Base-by-base conservation (phyloP, 176 grass and related monocot genomes). In the Phoenix dactylifera region DNA sequence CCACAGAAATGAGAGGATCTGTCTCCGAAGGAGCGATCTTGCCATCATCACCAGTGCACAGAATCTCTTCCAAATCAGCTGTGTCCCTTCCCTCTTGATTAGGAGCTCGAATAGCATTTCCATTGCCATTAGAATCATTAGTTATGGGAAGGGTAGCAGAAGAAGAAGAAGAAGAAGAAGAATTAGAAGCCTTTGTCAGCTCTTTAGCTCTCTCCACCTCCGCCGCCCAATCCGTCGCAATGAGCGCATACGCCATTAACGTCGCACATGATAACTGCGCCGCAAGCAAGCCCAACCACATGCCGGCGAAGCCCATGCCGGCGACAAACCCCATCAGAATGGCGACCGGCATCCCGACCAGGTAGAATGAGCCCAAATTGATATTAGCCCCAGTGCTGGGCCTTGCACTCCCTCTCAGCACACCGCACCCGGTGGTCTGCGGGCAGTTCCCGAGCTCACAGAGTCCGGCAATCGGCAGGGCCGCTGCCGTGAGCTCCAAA, bases 321-420 rank as follows among this genome's bases (percentile, higher is more conserved):
- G 22, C 56, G 3, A 26, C 56, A 24, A 58, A 58, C 23, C 56
- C 56, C 56, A 58, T 58, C 56, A 58, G 7, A 1, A 58, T 16
- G 24, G 56, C 56, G 22, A 58, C 56, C 22, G 56, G 56, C 56
- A 24, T 58, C 3, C 56, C 56, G 23, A 58, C 56, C 56, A 58
- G 15, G 56, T 58, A 58, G 56, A 58, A 58, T 4, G 56, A 17
- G 22, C 56, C 56, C 22, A 58, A 24, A 24, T 58, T 58, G 4
- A 58, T 58, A 19, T 26, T 58, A 15, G 56, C 56, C 12, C 22
- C 56, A 1, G 10, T 58, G 56, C 10, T 58, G 24, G 56, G 56
- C 56, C 56, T 23, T 24, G 56, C 56, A 24, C 56, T 58, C 22
- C 56, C 56, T 24, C 56, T 10, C 56, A 58, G 56, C 23, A 58